Base-by-base conservation (phyloP, 2,329 filamentous ascomycete genomes). In the Hirsutella thompsonii region DNA sequence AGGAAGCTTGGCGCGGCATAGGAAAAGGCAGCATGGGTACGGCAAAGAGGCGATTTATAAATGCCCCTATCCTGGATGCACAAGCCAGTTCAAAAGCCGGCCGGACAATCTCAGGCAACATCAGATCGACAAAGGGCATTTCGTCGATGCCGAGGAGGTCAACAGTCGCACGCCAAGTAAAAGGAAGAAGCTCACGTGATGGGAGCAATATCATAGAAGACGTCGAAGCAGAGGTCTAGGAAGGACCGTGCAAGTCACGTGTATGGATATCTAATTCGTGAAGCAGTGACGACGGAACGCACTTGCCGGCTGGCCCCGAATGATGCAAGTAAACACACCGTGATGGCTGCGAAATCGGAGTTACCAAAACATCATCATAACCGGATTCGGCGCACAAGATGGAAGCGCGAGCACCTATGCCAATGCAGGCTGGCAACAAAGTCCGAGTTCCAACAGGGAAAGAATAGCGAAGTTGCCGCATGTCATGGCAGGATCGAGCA, bases 1-100 rank as follows among this genome's bases (percentile, higher is more conserved):
- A 36, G 71, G 71, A 5, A 74, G 69, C 52, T 73, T 76, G 71
- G 65, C 70, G 38, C 76, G 75, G 54, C 72, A 76, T 52, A 72
- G 63, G 58, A 72, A 69, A 52, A 57, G 69, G 44, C 67, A 72
- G 53, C 72, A 76, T 54, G 66, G 68, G 38, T 57, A 57, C 11
- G 62, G 58, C 3, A 68, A 68, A 29, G 67, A 69, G 8, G 60
- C 62, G 44, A 71, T 74, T 36, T 76, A 70, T 54, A 62, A 62
- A 44, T 76, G 72, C 46, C 63, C 65, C 3, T 76, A 54, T 38
- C 71, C 70, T 2, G 70, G 69, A 3, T 76, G 72, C 50, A 66
- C 57, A 19, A 74, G 70, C 50, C 64, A 68, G 48, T 76, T 72
- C 50, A 72, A 67, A 54, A 76, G 75, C 48, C 62, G 72, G 11